A percentile compares a stretch with the other conserved stretches of the same genome.
phyloP scores from a whole-genome alignment of 495 filamentous ascomycete genomes.

The Talaromyces ruber region DNA sequence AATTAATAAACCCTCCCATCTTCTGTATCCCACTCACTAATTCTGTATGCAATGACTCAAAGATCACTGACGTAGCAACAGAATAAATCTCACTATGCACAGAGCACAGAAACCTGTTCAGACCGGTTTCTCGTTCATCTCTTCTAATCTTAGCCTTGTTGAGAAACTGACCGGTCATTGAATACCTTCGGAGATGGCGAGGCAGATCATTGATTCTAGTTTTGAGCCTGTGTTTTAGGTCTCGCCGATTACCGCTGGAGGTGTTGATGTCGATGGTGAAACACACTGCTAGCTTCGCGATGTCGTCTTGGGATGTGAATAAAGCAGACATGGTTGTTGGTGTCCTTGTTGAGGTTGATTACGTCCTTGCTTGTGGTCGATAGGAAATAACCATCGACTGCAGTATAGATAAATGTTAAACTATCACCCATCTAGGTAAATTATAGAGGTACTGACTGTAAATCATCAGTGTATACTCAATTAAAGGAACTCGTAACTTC shows the following conservation, averaged over 20 bases:
- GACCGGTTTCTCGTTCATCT: neutral
- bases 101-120: slow-evolving; percentile 8
- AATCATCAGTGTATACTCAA: neutral
- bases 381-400: neutral
- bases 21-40: neutral
- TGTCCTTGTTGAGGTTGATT: neutral
- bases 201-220: slow-evolving; percentile 11
- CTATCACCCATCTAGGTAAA: neutral
- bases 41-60: neutral
- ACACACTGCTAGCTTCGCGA: neutral
- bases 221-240: neutral
- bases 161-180: neutral
- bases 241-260: neutral
- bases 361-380: neutral
- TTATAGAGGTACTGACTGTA: neutral
- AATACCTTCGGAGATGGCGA: neutral
- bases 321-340: neutral
- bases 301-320: neutral
- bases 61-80: slow-evolving; percentile 8
- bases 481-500: no score
- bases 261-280: neutral
- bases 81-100: slow-evolving; percentile 18
- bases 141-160: neutral
- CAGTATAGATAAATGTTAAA: neutral
- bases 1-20: neutral